Evolutionary conservation across 371 early-diverging fungal species (phyloP).

Genomic region (Umbelopsis sp.): DNA sequence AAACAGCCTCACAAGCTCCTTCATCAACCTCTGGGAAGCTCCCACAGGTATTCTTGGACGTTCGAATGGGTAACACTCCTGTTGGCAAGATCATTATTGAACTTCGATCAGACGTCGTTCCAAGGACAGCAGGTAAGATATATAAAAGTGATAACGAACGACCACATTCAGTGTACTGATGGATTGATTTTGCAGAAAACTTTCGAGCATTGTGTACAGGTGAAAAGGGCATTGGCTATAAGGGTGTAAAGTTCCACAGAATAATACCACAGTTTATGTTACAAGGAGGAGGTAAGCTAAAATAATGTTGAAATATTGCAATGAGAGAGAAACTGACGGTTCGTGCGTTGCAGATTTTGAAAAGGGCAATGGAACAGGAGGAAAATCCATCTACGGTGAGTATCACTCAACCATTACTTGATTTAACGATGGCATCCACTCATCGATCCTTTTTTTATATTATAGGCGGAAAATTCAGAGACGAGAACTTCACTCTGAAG

Average conservation of each 20-base stretch:
- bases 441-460: no score
- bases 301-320: neutral
- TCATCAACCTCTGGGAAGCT: conserved; percentile 26
- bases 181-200: conserved; percentile 26
- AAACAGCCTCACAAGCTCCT: conserved; percentile 14
- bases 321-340: neutral
- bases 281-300: conserved; percentile 84
- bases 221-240: conserved; percentile 79
- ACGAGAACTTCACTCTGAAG: conserved; percentile 97
- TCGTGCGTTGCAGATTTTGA: conserved; percentile 75
- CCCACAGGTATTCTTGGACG: conserved; percentile 56
- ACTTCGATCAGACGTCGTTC: conserved; percentile 76
- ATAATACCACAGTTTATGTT: conserved; percentile 97
- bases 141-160: no score
- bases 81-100: conserved; percentile 82
- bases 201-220: conserved; percentile 43
- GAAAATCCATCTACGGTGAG: conserved; percentile 94
- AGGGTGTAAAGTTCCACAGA: conserved; percentile 91
- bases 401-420: neutral
- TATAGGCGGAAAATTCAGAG: conserved; percentile 71
- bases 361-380: conserved; percentile 95
- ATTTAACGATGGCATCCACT: neutral
- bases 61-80: conserved; percentile 49
- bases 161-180: neutral
- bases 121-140: conserved; percentile 79